Evolutionary conservation across 495 filamentous ascomycete species (phyloP), one percentile per base, ranked within the genome.

Genomic region (Hyaloscypha bicolor): DNA sequence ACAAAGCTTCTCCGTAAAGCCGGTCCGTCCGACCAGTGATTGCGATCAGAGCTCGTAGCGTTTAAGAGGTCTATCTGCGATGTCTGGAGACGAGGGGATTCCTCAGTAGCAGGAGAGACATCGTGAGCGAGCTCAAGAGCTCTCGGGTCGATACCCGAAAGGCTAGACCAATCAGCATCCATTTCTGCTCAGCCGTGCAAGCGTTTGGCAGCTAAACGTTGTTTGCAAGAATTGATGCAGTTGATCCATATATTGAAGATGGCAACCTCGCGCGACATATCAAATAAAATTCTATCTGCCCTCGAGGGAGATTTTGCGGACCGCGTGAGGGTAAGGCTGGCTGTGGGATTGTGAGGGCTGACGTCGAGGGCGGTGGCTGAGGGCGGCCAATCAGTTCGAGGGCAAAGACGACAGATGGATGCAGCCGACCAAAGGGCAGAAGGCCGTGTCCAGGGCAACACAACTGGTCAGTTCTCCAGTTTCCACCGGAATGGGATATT

Each of bases 331-430:
- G n/a, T n/a, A n/a, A n/a, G n/a, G n/a, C n/a, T n/a, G 30, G 8
- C 16, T n/a, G n/a, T n/a, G 56, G 12, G 55, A 22, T 4, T 57
- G 55, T 31, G 31, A 16, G 56, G 30, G 6, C 11, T 59, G 56
- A 2, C 1, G 30, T 32, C 56, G 30, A 59, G 56, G 56, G 56
- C 56, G 14, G 56, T 16, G 33, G 21, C 16, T 59, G 56, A 59
- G 56, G 56, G 56, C 56, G 56, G 56, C 56, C 56, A 59, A 59
- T 59, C 53, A 32, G 9, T 19, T 56, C 19, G 53, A 29, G 12
- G 14, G 12, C 53, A 29, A 29, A 6, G 3, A 37, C 33, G 33
- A n/a, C n/a, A n/a, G n/a, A n/a, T n/a, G n/a, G n/a, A n/a, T n/a
- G n/a, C n/a, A n/a, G n/a, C n/a, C n/a, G n/a, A n/a, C n/a, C n/a